Conservation (phyloP, 192 early-diverging fungal genomes). For the Helicostylum pulchrum region DNA sequence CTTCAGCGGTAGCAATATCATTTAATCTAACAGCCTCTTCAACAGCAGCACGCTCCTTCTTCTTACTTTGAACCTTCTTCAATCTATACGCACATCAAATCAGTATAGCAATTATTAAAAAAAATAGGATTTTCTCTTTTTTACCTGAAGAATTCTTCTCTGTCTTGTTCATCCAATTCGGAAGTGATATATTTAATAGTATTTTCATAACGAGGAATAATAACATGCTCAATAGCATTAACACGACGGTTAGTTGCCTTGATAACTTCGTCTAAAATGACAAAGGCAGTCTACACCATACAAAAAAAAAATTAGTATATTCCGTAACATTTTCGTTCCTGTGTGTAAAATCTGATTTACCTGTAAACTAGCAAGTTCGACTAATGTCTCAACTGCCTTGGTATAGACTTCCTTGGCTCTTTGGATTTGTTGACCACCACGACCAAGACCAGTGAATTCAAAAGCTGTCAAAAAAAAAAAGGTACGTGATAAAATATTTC, state of each 20-base stretch:
- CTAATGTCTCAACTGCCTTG: constrained; percentile 91
- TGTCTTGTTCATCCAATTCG: constrained; percentile 97
- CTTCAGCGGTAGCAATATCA: constrained; percentile 10
- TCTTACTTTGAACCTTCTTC: constrained; percentile 98
- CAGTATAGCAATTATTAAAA: neutral
- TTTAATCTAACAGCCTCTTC: constrained; percentile 45
- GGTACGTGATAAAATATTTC: neutral
- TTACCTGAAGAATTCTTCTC: constrained; percentile 96
- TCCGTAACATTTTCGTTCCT: neutral
- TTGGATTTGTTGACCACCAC: constrained; percentile 96
- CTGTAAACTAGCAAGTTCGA: constrained; percentile 97
- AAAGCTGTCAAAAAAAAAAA: constrained; percentile 55
- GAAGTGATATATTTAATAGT: constrained; percentile 95
- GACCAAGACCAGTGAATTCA: constrained; percentile 97
- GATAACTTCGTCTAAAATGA: constrained; percentile 99
- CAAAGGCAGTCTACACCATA: constrained; percentile 83
- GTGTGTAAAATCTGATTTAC: constrained; percentile 41
- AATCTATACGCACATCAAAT: constrained; percentile 47
- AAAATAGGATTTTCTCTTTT: neutral
- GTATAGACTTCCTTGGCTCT: constrained; percentile 92
- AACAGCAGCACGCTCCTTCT: constrained; percentile 77
- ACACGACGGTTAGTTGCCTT: constrained; percentile 98
- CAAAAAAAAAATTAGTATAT: neutral
- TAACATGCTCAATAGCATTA: constrained; percentile 99
- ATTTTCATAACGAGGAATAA: constrained; percentile 98